These are phyloP conservation scores for Saccharomyces pastorianus DNA, from an alignment of 1,139 yeast genomes.

Conservation along the genomic window DNA sequence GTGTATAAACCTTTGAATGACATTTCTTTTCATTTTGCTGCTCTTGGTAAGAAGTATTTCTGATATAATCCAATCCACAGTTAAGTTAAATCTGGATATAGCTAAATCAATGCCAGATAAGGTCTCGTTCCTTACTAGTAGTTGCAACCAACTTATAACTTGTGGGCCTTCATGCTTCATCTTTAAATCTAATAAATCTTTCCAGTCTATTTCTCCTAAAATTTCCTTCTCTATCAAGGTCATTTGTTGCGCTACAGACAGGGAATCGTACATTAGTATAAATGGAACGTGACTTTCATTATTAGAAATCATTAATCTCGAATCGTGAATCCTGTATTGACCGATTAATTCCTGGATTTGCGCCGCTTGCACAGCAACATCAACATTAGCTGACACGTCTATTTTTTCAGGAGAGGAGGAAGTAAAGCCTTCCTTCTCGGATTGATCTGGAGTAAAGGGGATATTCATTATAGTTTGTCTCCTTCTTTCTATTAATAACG, in stretches of 20 bases:
- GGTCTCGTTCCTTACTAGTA: constrained; percentile 53
- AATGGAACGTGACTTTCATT: constrained; percentile 62
- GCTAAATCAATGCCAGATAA: constrained; percentile 74
- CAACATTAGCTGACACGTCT: constrained; percentile 2
- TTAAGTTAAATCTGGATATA: constrained; percentile 76
- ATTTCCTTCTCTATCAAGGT: constrained; percentile 83
- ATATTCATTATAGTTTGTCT: constrained; percentile 32
- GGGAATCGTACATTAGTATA: constrained; percentile 61
- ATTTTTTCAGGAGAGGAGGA: constrained; percentile 18
- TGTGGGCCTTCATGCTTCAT: constrained; percentile 65
- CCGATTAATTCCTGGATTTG: constrained; percentile 22
- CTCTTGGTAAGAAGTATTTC: constrained; percentile 67
- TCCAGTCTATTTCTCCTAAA: constrained; percentile 83
- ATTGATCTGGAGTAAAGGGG: constrained; percentile 14
- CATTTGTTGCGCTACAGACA: constrained; percentile 64
- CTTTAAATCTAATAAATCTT: constrained; percentile 68
- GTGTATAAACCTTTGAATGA: constrained; percentile 75
- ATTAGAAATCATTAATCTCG: constrained; percentile 20
- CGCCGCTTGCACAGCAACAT: constrained; percentile 10
- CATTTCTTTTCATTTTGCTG: constrained; percentile 50
- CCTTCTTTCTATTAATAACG: constrained; percentile 33
- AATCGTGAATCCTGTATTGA: constrained; percentile 23
- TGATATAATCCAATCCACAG: constrained; percentile 88
- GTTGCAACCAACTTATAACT: constrained; percentile 80
- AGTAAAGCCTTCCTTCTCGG: constrained; percentile 7